Evolutionary conservation across 2,329 filamentous ascomycete genomes (phyloP), one percentile per base, ranked within the genome.

Genomic region (Alternaria brassicae): DNA sequence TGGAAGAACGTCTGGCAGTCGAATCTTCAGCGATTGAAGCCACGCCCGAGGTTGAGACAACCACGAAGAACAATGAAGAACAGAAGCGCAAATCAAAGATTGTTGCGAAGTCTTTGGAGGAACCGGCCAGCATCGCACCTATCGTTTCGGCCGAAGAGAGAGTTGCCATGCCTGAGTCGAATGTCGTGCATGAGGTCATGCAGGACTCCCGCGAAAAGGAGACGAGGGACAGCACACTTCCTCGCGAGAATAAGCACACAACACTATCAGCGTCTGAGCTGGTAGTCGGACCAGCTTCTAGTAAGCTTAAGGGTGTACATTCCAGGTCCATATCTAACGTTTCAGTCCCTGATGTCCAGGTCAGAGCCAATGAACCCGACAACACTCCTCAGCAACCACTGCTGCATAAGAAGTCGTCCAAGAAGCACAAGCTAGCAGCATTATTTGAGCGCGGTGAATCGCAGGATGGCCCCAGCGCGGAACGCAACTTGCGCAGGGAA

Each of bases 371-470:
- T 12, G 25, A 42, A 37, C 37, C 25, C 53, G 2, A 41, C 6
- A 30, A 48, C 19, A 44, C 37, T 44, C 10, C 56, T 44, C 44
- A 37, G 15, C n/a, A 47, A 4, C 61, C 58, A 10, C 72, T 71
- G 19, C 63, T 76, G 34, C 70, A 62, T 44, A 79, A 78, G 58
- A 80, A 79, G 58, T 72, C 77, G 30, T 70, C 68, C 5, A 79
- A 74, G 66, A 78, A 76, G 53, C 76, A 75, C 56, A 76, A 74
- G 41, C 60, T 77, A 10, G 69, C 74, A 36, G 63, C 73, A 7
- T 59, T 75, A 53, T 76, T 74, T 45, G 74, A 77, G 51, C 69
- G 69, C 13, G 62, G 67, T 19, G 64, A 67, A 25, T 63, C 67
- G 2, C 57, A 63, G 6, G 58, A 61, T 17, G 39, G 30, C 13